Conservation (phyloP, 2,329 filamentous ascomycete species). For the Sporothrix schenckii region DNA sequence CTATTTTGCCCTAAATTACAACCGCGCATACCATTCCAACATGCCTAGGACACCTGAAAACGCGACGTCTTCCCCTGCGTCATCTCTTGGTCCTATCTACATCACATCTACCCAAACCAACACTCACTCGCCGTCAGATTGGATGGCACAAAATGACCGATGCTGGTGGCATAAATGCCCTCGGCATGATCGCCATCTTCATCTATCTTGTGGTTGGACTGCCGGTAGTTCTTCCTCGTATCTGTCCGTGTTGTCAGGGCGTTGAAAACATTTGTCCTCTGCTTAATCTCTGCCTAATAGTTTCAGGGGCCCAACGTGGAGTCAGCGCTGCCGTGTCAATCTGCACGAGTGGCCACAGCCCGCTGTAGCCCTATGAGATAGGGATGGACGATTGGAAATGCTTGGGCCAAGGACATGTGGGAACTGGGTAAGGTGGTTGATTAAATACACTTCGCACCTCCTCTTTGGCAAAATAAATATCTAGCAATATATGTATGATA, state of each 20-base stretch:
- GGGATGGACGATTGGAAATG: too few relatives aligned
- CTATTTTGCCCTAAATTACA: background rate
- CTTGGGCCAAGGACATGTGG: too few relatives aligned
- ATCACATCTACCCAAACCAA: constrained; percentile 42
- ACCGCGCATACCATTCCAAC: background rate
- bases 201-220: constrained; percentile 46
- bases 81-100: background rate
- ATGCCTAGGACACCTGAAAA: background rate
- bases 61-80: too few relatives aligned
- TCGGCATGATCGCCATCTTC: constrained; percentile 46
- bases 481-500: too few relatives aligned
- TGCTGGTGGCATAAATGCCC: constrained; percentile 42
- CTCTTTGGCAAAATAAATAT: too few relatives aligned
- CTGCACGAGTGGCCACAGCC: constrained; percentile 59
- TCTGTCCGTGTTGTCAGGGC: constrained; percentile 42
- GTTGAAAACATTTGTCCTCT: constrained; percentile 58
- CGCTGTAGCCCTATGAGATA: constrained; percentile 39
- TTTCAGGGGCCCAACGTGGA: constrained; percentile 55
- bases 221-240: constrained; percentile 43
- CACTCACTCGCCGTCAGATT: constrained; percentile 40
- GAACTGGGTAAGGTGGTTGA: too few relatives aligned
- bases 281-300: constrained; percentile 60
- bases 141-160: constrained; percentile 39
- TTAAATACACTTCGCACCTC: too few relatives aligned
- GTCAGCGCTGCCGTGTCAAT: constrained; percentile 62